phyloP scores from a whole-genome alignment of 805 yeast genomes.

The Spathaspora passalidarum region DNA sequence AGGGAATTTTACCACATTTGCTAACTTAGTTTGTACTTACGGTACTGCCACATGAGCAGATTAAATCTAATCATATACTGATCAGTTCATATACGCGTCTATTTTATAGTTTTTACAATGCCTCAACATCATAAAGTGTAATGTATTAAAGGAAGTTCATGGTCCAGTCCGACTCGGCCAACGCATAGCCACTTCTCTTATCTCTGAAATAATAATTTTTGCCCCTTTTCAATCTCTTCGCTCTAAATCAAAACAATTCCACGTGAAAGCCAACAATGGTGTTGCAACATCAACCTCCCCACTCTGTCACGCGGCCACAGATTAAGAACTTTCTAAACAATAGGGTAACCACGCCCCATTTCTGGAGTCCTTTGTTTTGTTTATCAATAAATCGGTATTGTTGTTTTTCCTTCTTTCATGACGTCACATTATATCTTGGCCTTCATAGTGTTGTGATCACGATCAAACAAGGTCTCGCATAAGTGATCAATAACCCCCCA shows the following conservation, averaged over 20 bases:
- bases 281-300: no score
- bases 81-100: no score
- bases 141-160: not conserved
- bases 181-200: not conserved
- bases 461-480: conserved; percentile 23
- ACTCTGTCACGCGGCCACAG: no score
- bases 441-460: conserved; percentile 3
- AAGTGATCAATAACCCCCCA: conserved; percentile 47
- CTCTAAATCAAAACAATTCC: no score
- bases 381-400: not conserved
- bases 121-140: no score
- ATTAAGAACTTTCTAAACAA: no score
- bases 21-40: no score
- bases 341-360: not conserved
- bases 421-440: conserved; percentile 7
- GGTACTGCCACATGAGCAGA: no score
- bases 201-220: not conserved
- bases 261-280: no score
- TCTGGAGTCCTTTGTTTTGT: not conserved
- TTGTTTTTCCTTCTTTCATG: not conserved
- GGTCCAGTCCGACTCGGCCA: not conserved
- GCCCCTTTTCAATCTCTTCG: no score
- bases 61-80: no score
- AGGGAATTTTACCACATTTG: not conserved
- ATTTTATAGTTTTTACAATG: no score